Evolutionary conservation across 106 monocot species (phyloP).

Genomic region (Cymbidium sinense): DNA sequence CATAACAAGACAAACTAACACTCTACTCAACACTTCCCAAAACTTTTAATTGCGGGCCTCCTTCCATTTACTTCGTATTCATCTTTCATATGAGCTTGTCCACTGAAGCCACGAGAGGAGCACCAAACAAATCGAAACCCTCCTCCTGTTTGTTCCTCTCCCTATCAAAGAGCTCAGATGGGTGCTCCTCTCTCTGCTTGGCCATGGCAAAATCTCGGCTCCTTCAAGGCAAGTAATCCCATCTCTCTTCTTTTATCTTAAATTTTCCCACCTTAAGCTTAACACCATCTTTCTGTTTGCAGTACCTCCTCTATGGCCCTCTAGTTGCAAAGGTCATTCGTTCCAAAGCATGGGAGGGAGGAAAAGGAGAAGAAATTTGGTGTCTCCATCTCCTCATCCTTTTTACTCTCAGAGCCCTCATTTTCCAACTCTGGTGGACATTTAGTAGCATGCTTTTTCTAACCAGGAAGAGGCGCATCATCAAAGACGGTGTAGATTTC

Average conservation of each 20-base stretch:
- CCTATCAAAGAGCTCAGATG: neutral
- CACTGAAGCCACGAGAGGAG: no score
- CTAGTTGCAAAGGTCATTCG: conserved; percentile 47
- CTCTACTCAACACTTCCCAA: no score
- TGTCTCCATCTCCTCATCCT: conserved; percentile 52
- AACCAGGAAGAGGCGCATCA: conserved; percentile 38
- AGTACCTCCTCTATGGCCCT: conserved; percentile 82
- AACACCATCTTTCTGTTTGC: conserved; percentile 10
- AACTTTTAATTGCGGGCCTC: no score
- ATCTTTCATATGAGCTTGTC: no score
- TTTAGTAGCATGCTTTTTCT: conserved; percentile 71
- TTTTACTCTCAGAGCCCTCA: conserved; percentile 28
- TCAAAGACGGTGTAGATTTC: conserved; percentile 58
- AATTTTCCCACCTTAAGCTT: neutral
- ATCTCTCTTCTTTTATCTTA: neutral
- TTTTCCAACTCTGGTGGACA: conserved; percentile 34
- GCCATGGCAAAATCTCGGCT: conserved; percentile 43
- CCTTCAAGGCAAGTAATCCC: conserved; percentile 33
- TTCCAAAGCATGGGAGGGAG: conserved; percentile 40
- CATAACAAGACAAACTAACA: no score
- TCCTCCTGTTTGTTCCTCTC: neutral
- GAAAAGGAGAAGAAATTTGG: conserved; percentile 19
- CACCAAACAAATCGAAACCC: no score
- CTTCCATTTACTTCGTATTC: no score
- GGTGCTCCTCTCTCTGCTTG: conserved; percentile 33